Base-by-base conservation (phyloP, 208 protist genomes). In the Acanthamoeba castellanii region DNA sequence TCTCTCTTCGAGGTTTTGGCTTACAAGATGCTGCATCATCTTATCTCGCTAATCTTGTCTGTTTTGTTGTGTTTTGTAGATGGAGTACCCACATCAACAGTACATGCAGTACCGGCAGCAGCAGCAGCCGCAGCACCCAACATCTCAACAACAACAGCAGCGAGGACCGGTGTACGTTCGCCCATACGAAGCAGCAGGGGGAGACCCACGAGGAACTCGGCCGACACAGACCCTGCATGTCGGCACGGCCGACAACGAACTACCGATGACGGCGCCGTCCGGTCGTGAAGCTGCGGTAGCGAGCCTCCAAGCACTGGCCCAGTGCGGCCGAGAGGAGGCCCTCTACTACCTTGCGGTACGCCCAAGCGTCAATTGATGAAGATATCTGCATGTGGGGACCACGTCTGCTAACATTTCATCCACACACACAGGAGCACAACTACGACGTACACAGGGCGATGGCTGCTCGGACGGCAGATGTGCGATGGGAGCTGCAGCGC, bases 1-100 rank as follows among this genome's bases (percentile, higher is more conserved):
- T 42, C 37, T 4, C 37, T 42, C 37, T 42, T 42, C 37, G 3
- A 42, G 37, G 37, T 3, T 42, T 42, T 42, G 37, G 3, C 1
- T 11, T 11, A 55, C 50, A 55, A 55, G 13, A 55, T 42, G 37
- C 37, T 42, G 37, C n/a, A n/a, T 42, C 3, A 42, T 42, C 37
- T 42, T 3, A 42, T 42, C 37, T 42, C 37, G 37, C 37, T 42
- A 42, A 1, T 42, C 37, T n/a, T n/a, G n/a, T n/a, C n/a, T 55
- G 50, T 55, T 5, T 55, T 55, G 50, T 57, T 42, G 37, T 42
- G 37, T 42, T 42, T 42, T 42, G 22, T 27, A 68, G 22, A 87
- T 87, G 78, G 78, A 87, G 78, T 87, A 87, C n/a, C 78, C 78
- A 42, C 78, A 87, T 22, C 78, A 87, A 22, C 78, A 87, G 50